phyloP scores from a whole-genome alignment of 352 stramenopile species.

The Globisporangium recalcitrans region DNA sequence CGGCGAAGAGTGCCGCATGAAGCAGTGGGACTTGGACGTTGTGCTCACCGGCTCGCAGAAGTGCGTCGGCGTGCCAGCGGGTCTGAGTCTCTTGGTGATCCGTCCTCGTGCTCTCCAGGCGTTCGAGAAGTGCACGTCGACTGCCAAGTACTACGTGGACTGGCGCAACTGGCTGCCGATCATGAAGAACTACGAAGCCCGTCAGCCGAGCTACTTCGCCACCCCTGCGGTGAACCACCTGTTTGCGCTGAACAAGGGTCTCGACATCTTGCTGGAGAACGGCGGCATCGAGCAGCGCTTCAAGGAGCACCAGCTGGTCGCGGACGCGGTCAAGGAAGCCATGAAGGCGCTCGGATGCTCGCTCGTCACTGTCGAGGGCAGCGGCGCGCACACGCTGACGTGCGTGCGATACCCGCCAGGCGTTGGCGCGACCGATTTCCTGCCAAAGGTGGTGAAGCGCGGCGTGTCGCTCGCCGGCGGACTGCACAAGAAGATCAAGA shows the following conservation, averaged over 20 bases:
- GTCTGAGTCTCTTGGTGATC: conserved; percentile 60
- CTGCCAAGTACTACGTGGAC: conserved; percentile 66
- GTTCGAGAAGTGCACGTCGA: conserved; percentile 54
- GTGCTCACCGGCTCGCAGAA: conserved; percentile 79
- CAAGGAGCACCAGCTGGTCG: conserved; percentile 53
- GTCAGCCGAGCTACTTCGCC: conserved; percentile 70
- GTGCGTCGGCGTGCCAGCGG: conserved; percentile 65
- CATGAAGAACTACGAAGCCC: conserved; percentile 83
- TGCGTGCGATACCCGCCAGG: conserved; percentile 70
- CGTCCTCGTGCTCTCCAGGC: conserved; percentile 58
- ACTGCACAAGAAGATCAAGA: conserved; percentile 80
- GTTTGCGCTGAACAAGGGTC: conserved; percentile 58
- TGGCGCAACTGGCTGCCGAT: conserved; percentile 79
- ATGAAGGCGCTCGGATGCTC: conserved; percentile 57
- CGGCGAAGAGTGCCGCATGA: conserved; percentile 75
- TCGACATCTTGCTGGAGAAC: conserved; percentile 68
- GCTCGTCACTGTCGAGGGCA: conserved; percentile 47
- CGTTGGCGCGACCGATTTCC: conserved; percentile 55
- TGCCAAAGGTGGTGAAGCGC: conserved; percentile 66
- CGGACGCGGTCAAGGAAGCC: conserved; percentile 57
- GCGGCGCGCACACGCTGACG: conserved; percentile 62
- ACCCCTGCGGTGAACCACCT: conserved; percentile 78
- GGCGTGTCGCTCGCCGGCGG: conserved; percentile 70
- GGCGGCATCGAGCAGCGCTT: conserved; percentile 79
- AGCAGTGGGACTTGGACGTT: conserved; percentile 74